Base-by-base conservation (phyloP, 192 early-diverging fungal genomes). In the Chytriomyces sp. region DNA sequence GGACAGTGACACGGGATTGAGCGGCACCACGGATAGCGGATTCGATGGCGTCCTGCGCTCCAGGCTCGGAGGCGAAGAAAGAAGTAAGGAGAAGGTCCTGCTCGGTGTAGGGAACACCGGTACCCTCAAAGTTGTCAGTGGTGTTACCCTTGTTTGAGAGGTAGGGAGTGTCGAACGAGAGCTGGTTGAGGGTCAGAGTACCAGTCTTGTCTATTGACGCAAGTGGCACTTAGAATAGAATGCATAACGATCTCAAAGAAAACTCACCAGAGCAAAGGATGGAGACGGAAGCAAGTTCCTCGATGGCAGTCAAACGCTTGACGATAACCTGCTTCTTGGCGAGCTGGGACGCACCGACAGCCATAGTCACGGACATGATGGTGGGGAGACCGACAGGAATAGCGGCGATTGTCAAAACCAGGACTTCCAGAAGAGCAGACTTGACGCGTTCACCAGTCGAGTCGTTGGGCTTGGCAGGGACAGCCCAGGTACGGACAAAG, bases 171-270 rank as follows among this genome's bases (percentile, higher is more conserved):
- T 96, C 94, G 82, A 96, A 93, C 2, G 91, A 88, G 61, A 96
- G 85, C 82, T 95, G 88, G 81, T 95, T 96, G 59, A 93, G 86
- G 30, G 94, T 96, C 62, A 96, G 80, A 1, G 94, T 96, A 64
- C 94, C 94, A n/a, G 93, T 95, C 80, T 95, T 93, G 80, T 92
- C 91, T n/a, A n/a, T n/a, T n/a, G n/a, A n/a, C n/a, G n/a, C n/a
- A n/a, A n/a, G n/a, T n/a, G n/a, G n/a, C n/a, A n/a, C n/a, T n/a
- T n/a, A n/a, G n/a, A n/a, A n/a, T n/a, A n/a, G n/a, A n/a, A n/a
- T n/a, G n/a, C n/a, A n/a, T n/a, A n/a, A n/a, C n/a, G n/a, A n/a
- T n/a, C n/a, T n/a, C n/a, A n/a, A n/a, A n/a, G n/a, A n/a, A 26
- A 91, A 93, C 78, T 93, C 93, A 52, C 32, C 73, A 25, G 67